phyloP scores from a whole-genome alignment of 2,329 filamentous ascomycete genomes.

The Cladosporium sp. region DNA sequence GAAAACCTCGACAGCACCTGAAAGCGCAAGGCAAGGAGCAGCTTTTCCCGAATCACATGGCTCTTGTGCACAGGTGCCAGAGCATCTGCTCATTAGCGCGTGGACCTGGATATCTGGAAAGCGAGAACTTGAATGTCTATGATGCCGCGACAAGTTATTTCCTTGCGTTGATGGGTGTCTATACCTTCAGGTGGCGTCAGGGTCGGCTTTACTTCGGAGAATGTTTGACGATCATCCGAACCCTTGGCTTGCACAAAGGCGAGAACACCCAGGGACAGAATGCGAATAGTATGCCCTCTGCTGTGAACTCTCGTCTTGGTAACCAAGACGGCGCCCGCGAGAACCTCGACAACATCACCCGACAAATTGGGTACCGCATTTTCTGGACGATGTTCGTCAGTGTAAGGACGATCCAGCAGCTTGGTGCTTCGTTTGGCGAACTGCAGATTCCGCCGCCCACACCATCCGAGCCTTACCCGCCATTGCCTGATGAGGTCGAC shows the following conservation, averaged over 20 bases:
- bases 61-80: constrained; percentile 67
- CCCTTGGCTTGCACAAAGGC: constrained; percentile 61
- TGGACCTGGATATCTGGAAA: constrained; percentile 55
- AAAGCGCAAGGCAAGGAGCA: constrained; percentile 62
- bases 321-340: constrained; percentile 31
- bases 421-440: constrained; percentile 68
- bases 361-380: constrained; percentile 56
- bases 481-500: constrained; percentile 75
- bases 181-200: constrained; percentile 64
- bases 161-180: constrained; percentile 61
- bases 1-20: constrained; percentile 65
- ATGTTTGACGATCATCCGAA: constrained; percentile 63
- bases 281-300: constrained; percentile 30
- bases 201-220: constrained; percentile 70
- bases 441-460: constrained; percentile 74
- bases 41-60: constrained; percentile 64
- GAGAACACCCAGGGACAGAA: constrained; percentile 36
- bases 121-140: constrained; percentile 52
- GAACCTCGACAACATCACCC: constrained; percentile 42
- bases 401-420: constrained; percentile 67
- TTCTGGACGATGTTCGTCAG: constrained; percentile 81
- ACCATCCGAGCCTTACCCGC: constrained; percentile 70
- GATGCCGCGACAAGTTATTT: constrained; percentile 74
- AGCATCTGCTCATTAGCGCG: constrained; percentile 65
- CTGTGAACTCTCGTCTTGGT: constrained; percentile 34